Percentiles rank a stretch among this genome's conserved stretches.
phyloP scores from a whole-genome alignment of 2,329 filamentous ascomycete species.

The Neopestalotiopsis sp. region DNA sequence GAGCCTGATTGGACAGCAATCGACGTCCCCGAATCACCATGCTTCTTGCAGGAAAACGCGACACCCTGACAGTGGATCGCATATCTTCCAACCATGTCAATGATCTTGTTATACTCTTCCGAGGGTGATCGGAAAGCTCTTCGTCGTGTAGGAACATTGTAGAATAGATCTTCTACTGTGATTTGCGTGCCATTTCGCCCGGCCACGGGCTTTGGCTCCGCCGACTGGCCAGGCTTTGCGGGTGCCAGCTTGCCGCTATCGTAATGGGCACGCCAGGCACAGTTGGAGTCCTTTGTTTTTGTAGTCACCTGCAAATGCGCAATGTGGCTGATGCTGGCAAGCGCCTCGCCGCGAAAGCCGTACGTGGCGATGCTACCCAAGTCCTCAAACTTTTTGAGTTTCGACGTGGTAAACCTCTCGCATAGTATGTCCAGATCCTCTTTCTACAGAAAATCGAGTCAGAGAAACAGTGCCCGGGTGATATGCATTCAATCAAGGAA shows the following conservation, averaged over 20 bases:
- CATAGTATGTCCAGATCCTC: slow-evolving; percentile 92
- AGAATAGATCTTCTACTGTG: slow-evolving; percentile 95
- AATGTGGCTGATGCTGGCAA: slow-evolving; percentile 98
- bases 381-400: slow-evolving; percentile 92
- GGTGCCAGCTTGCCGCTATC: slow-evolving; percentile 80
- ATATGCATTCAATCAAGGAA: background rate
- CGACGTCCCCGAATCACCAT: slow-evolving; percentile 83
- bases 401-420: slow-evolving; percentile 96
- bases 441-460: slow-evolving; percentile 58
- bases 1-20: slow-evolving; percentile 79
- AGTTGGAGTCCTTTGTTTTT: slow-evolving; percentile 84
- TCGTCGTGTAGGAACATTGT: slow-evolving; percentile 88
- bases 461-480: background rate
- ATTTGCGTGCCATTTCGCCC: slow-evolving; percentile 93
- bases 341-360: slow-evolving; percentile 94
- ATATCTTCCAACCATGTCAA: slow-evolving; percentile 92
- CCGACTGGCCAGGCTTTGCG: slow-evolving; percentile 83
- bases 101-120: slow-evolving; percentile 97
- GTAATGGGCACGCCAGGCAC: slow-evolving; percentile 91
- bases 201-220: slow-evolving; percentile 86
- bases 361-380: slow-evolving; percentile 89
- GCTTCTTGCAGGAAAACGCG: slow-evolving; percentile 95
- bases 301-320: slow-evolving; percentile 95
- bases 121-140: slow-evolving; percentile 88
- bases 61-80: slow-evolving; percentile 91